Percentiles rank a stretch among this genome's conserved stretches.
Evolutionary conservation across 768 basidiomycete genomes (phyloP).

Genomic region (Phylloporus scabripes): DNA sequence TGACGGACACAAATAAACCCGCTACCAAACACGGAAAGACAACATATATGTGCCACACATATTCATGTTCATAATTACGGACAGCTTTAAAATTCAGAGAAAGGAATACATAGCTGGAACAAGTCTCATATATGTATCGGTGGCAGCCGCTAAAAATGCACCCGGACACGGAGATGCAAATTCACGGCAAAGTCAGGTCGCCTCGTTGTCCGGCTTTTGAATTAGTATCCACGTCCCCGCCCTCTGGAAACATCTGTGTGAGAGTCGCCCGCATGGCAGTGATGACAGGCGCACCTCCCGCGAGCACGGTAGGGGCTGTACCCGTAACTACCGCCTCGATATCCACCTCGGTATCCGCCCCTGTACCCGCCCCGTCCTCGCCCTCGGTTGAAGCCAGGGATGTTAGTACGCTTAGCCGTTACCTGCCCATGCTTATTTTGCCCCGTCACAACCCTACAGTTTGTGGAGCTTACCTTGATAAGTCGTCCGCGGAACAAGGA

Average conservation of each 20-base stretch:
- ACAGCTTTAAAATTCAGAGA: slow-evolving; percentile 27
- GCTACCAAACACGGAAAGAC: slow-evolving; percentile 15
- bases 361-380: slow-evolving; percentile 67
- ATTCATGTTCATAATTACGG: slow-evolving; percentile 29
- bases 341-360: slow-evolving; percentile 59
- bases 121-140: slow-evolving; percentile 17
- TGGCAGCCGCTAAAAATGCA: slow-evolving; percentile 9
- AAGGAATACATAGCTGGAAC: slow-evolving; percentile 23
- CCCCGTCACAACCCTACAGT: not conserved
- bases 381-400: slow-evolving; percentile 87
- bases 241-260: slow-evolving; percentile 40
- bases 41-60: not conserved
- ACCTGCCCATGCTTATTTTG: slow-evolving; percentile 50
- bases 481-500: slow-evolving; percentile 91
- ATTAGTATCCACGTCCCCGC: slow-evolving; percentile 64
- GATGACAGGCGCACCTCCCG: slow-evolving; percentile 54
- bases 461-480: slow-evolving; percentile 63
- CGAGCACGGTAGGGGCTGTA: slow-evolving; percentile 57
- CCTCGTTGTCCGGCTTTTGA: slow-evolving; percentile 21
- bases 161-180: slow-evolving; percentile 6
- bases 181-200: slow-evolving; percentile 3
- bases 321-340: slow-evolving; percentile 47
- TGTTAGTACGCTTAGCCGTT: slow-evolving; percentile 90
- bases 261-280: slow-evolving; percentile 11
- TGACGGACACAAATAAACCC: slow-evolving; percentile 1